These are phyloP conservation scores for Aspergillus calidoustus DNA, from an alignment of 2,329 filamentous ascomycete species.

Conservation along the genomic window DNA sequence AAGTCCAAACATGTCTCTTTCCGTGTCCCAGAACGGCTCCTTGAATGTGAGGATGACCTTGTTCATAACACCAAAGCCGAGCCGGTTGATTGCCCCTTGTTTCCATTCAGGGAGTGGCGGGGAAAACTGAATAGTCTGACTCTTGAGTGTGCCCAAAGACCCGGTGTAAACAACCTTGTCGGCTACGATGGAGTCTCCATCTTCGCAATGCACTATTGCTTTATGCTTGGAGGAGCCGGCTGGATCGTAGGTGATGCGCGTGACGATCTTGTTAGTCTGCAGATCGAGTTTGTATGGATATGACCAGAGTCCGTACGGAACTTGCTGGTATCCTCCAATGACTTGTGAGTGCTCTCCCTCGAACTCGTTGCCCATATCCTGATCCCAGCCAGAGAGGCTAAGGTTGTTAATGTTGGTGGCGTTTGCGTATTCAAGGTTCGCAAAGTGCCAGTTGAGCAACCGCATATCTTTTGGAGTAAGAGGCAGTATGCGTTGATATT, in stretches of 20 bases:
- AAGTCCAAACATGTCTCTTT: slow-evolving; percentile 91
- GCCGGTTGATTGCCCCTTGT: slow-evolving; percentile 73
- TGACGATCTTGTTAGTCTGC: slow-evolving; percentile 72
- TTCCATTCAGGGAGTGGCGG: slow-evolving; percentile 91
- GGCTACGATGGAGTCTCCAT: slow-evolving; percentile 77
- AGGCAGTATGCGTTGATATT: slow-evolving; percentile 83
- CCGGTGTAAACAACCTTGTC: slow-evolving; percentile 90
- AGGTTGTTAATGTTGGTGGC: slow-evolving; percentile 84
- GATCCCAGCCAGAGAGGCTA: slow-evolving; percentile 91
- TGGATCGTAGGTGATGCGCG: slow-evolving; percentile 68
- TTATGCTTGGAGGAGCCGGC: slow-evolving; percentile 49
- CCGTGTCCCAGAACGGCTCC: slow-evolving; percentile 85
- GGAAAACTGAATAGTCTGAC: slow-evolving; percentile 78
- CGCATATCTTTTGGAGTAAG: slow-evolving; percentile 85
- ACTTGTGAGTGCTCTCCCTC: slow-evolving; percentile 94
- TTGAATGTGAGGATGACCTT: slow-evolving; percentile 93
- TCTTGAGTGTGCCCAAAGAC: slow-evolving; percentile 88
- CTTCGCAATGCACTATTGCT: slow-evolving; percentile 72
- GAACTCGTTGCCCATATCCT: slow-evolving; percentile 97
- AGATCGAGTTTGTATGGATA: slow-evolving; percentile 78
- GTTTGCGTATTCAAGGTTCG: slow-evolving; percentile 97
- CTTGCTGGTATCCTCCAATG: slow-evolving; percentile 88
- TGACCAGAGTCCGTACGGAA: slow-evolving; percentile 83
- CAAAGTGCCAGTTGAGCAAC: slow-evolving; percentile 96
- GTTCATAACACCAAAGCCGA: slow-evolving; percentile 93